A percentile compares a stretch with the other conserved stretches of the same genome.
Conservation (phyloP, 805 yeast genomes). For the Kregervanrija fluxuum region DNA sequence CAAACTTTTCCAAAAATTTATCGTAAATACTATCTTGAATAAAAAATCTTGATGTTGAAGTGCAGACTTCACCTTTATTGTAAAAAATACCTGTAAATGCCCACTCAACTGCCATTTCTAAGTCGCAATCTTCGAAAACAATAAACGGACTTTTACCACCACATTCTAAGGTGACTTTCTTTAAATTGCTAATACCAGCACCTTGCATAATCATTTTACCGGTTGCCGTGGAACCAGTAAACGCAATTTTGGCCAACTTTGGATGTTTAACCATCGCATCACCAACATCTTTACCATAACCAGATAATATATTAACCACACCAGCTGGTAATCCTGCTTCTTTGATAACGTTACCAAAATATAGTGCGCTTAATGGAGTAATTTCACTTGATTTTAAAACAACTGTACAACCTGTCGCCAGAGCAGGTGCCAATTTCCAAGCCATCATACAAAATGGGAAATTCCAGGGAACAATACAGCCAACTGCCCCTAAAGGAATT, state of each 20-base stretch:
- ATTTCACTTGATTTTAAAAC: constrained; percentile 70
- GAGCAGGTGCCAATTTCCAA: constrained; percentile 75
- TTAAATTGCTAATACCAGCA: constrained; percentile 51
- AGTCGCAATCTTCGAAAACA: constrained; percentile 44
- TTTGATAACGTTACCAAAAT: constrained; percentile 51
- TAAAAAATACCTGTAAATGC: constrained; percentile 39
- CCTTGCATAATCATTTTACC: constrained; percentile 65
- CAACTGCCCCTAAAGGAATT: constrained; percentile 67
- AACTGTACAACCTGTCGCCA: constrained; percentile 68
- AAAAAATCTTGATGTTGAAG: constrained; percentile 40
- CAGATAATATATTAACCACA: constrained; percentile 66
- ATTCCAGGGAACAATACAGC: constrained; percentile 79
- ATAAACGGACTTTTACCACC: constrained; percentile 55
- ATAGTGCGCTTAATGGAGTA: constrained; percentile 67
- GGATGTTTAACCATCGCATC: constrained; percentile 59
- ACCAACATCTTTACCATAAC: constrained; percentile 67
- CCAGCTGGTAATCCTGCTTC: constrained; percentile 74
- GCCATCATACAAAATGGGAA: constrained; percentile 72
- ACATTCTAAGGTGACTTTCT: constrained; percentile 54
- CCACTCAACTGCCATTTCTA: constrained; percentile 47
- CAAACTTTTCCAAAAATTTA: constrained; percentile 32
- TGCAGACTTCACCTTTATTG: constrained; percentile 43
- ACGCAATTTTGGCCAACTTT: constrained; percentile 62
- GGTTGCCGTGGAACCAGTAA: constrained; percentile 74
- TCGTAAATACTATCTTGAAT: constrained; percentile 38